A percentile compares a stretch with the other conserved stretches of the same genome.
These are phyloP conservation scores for Trifolium dubium DNA, from an alignment of 306 rosid species.

Conservation along the genomic window DNA sequence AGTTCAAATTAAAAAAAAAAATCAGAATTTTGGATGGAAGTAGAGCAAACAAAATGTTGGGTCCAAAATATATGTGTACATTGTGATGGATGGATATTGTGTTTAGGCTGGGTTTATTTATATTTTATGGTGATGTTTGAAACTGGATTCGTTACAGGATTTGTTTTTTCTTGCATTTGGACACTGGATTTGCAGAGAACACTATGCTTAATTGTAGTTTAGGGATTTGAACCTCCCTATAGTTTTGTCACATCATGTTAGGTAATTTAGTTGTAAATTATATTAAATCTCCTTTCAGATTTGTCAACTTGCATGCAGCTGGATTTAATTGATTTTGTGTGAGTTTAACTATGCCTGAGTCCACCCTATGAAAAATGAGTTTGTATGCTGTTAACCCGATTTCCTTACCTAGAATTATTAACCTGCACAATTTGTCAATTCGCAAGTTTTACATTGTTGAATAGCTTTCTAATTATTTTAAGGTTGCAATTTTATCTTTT, in stretches of 20 bases:
- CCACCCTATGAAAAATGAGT: background rate
- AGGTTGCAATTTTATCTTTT: constrained; percentile 11
- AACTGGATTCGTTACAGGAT: background rate
- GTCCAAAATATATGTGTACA: background rate
- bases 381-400: constrained; percentile 7
- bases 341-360: constrained; percentile 1
- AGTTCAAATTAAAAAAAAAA: background rate
- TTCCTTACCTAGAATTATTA: background rate
- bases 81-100: background rate
- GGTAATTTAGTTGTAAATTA: background rate
- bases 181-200: constrained; percentile 3
- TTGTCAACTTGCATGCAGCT: background rate
- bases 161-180: constrained; percentile 1
- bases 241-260: background rate
- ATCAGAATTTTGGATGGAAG: background rate
- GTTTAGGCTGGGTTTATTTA: background rate
- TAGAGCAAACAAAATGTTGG: background rate
- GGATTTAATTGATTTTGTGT: background rate
- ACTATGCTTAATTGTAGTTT: background rate
- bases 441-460: background rate
- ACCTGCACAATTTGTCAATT: background rate
- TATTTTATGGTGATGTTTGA: background rate
- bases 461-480: constrained; percentile 19
- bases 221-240: background rate
- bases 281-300: background rate